A percentile compares a stretch with the other conserved stretches of the same genome.
These are phyloP conservation scores for Calcarisporium arbuscula DNA, from an alignment of 2,329 filamentous ascomycete species.

Conservation along the genomic window DNA sequence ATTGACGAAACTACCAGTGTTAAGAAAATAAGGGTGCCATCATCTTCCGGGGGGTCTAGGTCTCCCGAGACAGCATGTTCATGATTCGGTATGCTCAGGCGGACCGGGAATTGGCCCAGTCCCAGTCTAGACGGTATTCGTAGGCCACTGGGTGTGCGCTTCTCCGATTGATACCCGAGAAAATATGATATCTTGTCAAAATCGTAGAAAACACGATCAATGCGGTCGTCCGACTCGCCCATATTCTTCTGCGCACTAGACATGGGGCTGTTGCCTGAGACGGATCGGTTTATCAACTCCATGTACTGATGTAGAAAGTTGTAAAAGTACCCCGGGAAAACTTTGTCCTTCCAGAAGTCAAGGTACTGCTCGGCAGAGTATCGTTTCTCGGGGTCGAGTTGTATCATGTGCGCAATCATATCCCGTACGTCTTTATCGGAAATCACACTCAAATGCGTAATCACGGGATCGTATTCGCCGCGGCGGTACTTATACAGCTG, in stretches of 20 bases:
- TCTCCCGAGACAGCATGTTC: slow-evolving; percentile 61
- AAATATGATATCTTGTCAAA: slow-evolving; percentile 98
- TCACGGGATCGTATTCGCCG: slow-evolving; percentile 84
- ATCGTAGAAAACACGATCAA: slow-evolving; percentile 86
- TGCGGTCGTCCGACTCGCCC: slow-evolving; percentile 85
- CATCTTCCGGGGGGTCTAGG: slow-evolving; percentile 62
- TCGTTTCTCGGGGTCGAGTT: slow-evolving; percentile 82
- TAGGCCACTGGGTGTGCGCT: slow-evolving; percentile 22
- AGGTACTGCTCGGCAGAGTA: slow-evolving; percentile 93
- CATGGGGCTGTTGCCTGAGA: slow-evolving; percentile 67
- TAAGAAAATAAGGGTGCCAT: slow-evolving; percentile 88
- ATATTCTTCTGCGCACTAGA: slow-evolving; percentile 63
- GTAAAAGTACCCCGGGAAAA: slow-evolving; percentile 96
- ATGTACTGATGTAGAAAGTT: slow-evolving; percentile 97
- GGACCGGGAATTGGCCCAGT: slow-evolving; percentile 67
- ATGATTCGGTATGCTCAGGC: slow-evolving; percentile 81
- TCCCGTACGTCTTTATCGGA: slow-evolving; percentile 81
- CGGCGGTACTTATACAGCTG: slow-evolving; percentile 92
- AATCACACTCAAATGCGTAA: slow-evolving; percentile 76
- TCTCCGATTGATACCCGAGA: slow-evolving; percentile 63
- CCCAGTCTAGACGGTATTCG: slow-evolving; percentile 36
- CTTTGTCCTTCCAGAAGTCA: slow-evolving; percentile 83
- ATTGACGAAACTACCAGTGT: slow-evolving; percentile 84
- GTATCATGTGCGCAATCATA: slow-evolving; percentile 93
- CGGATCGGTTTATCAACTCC: slow-evolving; percentile 88